Evolutionary conservation across 1,139 yeast species (phyloP).

Genomic region (Zygoascus hellenicus): DNA sequence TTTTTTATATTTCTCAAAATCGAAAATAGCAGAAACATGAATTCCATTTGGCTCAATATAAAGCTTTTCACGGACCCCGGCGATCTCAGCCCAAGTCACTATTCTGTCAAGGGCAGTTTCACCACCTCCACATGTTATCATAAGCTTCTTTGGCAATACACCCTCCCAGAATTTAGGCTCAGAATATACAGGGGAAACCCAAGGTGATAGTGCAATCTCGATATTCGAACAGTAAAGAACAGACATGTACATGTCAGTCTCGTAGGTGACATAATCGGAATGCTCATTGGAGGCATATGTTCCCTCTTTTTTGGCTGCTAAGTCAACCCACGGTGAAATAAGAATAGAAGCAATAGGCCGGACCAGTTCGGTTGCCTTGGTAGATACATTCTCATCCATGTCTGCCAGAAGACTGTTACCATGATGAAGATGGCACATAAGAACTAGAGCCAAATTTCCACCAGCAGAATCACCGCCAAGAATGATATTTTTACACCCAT

Average conservation of each 20-base stretch:
- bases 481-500: slow-evolving; percentile 30
- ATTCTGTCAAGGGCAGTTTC: slow-evolving; percentile 7
- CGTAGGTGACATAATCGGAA: slow-evolving; percentile 8
- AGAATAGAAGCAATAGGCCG: slow-evolving; percentile 28
- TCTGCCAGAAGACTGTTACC: slow-evolving; percentile 27
- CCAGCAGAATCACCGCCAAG: slow-evolving; percentile 46
- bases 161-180: slow-evolving; percentile 9
- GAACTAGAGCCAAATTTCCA: slow-evolving; percentile 36
- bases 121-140: slow-evolving; percentile 3
- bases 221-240: slow-evolving; percentile 1
- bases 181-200: slow-evolving; percentile 3
- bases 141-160: slow-evolving; percentile 2
- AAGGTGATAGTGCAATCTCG: background rate
- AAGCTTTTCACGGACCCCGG: slow-evolving; percentile 8
- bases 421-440: slow-evolving; percentile 37
- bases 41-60: slow-evolving; percentile 16
- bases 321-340: slow-evolving; percentile 43
- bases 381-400: slow-evolving; percentile 13
- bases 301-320: slow-evolving; percentile 18
- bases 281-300: slow-evolving; percentile 2
- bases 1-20: slow-evolving; percentile 4
- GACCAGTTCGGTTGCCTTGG: slow-evolving; percentile 22
- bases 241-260: slow-evolving; percentile 7
- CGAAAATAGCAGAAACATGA: slow-evolving; percentile 17
- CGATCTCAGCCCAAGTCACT: slow-evolving; percentile 18